phyloP scores from a whole-genome alignment of 2,329 filamentous ascomycete genomes.

The Exophiala sideris region DNA sequence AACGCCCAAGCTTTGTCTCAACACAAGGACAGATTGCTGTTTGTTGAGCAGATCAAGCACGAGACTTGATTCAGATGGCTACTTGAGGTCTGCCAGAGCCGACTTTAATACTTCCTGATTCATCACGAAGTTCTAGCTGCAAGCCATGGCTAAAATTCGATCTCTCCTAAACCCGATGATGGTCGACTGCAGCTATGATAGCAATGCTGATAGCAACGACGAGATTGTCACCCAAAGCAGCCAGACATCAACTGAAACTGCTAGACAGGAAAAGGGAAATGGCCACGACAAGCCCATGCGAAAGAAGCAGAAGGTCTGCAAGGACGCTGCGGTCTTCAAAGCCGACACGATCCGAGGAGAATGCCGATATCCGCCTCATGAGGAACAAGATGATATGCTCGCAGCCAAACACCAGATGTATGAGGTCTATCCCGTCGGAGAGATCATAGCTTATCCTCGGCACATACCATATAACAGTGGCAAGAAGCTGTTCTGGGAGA shows the following conservation, averaged over 20 bases:
- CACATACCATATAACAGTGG: constrained; percentile 94
- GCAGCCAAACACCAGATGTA: constrained; percentile 60
- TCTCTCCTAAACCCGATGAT: constrained; percentile 27
- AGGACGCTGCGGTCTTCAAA: constrained; percentile 62
- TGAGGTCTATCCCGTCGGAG: constrained; percentile 61
- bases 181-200: constrained; percentile 12
- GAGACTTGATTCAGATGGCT: not conserved
- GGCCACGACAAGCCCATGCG: constrained; percentile 23
- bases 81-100: not conserved
- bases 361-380: constrained; percentile 71
- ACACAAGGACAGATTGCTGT: constrained; percentile 11
- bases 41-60: constrained; percentile 18
- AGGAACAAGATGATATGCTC: constrained; percentile 59
- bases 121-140: not conserved
- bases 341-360: constrained; percentile 62
- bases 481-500: constrained; percentile 83
- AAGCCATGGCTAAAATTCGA: constrained; percentile 24
- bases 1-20: constrained; percentile 10
- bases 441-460: constrained; percentile 59
- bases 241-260: constrained; percentile 8
- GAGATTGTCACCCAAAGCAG: constrained; percentile 14
- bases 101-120: not conserved
- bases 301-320: constrained; percentile 57
- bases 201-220: constrained; percentile 19
- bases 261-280: not conserved